phyloP scores from a whole-genome alignment of 495 filamentous ascomycete genomes.

The Penicillium paradoxum region DNA sequence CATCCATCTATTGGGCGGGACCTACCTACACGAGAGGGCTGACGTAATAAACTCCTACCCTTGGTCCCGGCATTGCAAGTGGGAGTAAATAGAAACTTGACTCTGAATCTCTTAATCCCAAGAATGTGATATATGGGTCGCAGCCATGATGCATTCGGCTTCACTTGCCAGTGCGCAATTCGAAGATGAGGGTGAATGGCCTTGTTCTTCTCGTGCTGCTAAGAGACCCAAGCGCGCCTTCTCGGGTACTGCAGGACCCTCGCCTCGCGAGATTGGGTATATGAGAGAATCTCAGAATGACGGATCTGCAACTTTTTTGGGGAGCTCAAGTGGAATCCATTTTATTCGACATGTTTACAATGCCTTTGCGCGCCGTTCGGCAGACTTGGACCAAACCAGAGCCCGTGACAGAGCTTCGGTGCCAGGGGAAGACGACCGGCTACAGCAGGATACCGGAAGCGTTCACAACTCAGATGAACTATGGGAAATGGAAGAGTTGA shows the following conservation, averaged over 20 bases:
- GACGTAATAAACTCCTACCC: neutral
- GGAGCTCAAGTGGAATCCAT: slow-evolving; percentile 49
- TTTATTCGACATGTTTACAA: slow-evolving; percentile 45
- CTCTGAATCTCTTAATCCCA: neutral
- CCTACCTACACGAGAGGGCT: neutral
- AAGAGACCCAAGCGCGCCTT: slow-evolving; percentile 32
- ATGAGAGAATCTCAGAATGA: slow-evolving; percentile 36
- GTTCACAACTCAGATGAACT: slow-evolving; percentile 17
- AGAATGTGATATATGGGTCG: neutral
- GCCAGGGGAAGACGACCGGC: slow-evolving; percentile 45
- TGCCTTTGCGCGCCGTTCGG: slow-evolving; percentile 38
- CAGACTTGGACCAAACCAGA: slow-evolving; percentile 26
- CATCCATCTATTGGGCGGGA: too few relatives aligned
- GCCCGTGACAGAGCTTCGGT: slow-evolving; percentile 32
- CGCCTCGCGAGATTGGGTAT: slow-evolving; percentile 35
- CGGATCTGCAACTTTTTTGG: slow-evolving; percentile 38
- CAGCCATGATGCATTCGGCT: slow-evolving; percentile 16
- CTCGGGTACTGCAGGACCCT: slow-evolving; percentile 13
- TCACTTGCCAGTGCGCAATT: slow-evolving; percentile 13
- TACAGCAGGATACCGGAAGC: slow-evolving; percentile 16
- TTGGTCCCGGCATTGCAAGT: neutral
- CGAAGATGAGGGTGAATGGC: slow-evolving; percentile 20
- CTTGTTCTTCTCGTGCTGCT: slow-evolving; percentile 13
- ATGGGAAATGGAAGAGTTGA: slow-evolving; percentile 29
- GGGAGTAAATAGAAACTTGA: neutral